phyloP scores from a whole-genome alignment of 352 stramenopile genomes.

The Globisporangium viniferum region DNA sequence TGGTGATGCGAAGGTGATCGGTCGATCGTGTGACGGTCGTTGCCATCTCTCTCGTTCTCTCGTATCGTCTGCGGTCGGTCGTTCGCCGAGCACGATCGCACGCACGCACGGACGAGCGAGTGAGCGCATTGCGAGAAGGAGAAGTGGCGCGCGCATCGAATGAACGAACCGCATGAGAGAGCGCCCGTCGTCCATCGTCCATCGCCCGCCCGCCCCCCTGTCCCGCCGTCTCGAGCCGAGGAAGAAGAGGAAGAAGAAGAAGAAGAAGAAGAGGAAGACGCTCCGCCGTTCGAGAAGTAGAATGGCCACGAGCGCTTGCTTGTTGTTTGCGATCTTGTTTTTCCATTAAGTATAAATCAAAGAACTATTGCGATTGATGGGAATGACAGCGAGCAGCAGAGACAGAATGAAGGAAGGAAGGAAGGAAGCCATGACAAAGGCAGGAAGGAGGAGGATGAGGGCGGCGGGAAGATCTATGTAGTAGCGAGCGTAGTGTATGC shows the following conservation, averaged over 20 bases:
- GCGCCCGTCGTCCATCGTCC: too few relatives aligned
- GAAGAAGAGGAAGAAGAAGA: not conserved
- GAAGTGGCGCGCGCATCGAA: not conserved
- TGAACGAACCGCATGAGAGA: not conserved
- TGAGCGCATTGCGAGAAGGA: not conserved
- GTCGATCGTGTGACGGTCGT: not conserved
- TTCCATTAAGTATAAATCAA: constrained; percentile 18
- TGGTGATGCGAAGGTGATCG: not conserved
- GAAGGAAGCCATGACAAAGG: not conserved
- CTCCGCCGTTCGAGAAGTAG: constrained; percentile 9
- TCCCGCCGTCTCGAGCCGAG: not conserved
- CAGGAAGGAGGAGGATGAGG: not conserved
- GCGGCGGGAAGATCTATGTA: not conserved
- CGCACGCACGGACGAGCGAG: not conserved
- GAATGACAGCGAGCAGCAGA: not conserved
- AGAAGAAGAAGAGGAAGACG: constrained; percentile 3
- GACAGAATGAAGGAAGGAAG: not conserved
- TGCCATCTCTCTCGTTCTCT: not conserved
- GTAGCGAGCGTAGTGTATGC: not conserved
- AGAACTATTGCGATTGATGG: constrained; percentile 6
- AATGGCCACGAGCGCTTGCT: not conserved
- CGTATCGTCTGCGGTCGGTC: not conserved
- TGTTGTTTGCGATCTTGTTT: constrained; percentile 4
- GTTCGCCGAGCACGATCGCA: not conserved
- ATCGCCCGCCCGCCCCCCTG: too few relatives aligned